Evolutionary conservation across 495 filamentous ascomycete species (phyloP).

Genomic region (Aspergillus affinis): DNA sequence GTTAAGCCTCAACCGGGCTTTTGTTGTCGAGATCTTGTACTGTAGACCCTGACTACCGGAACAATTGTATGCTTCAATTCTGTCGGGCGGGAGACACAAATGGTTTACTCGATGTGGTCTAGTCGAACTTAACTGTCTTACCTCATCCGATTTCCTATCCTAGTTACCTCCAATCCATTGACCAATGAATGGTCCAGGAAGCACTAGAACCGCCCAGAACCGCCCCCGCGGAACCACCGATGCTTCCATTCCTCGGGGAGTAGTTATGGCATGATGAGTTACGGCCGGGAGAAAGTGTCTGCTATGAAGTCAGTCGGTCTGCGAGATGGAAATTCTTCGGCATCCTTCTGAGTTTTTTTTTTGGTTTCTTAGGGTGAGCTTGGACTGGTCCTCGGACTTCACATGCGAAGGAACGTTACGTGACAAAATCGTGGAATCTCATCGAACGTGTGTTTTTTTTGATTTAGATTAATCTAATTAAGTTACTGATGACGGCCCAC

Average conservation of each 20-base stretch:
- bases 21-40: not conserved
- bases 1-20: too few species aligned
- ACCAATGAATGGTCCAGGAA: not conserved
- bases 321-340: not conserved
- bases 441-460: too few species aligned
- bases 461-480: too few species aligned
- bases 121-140: not conserved
- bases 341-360: not conserved
- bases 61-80: not conserved
- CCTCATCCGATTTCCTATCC: not conserved
- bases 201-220: slow-evolving; percentile 17
- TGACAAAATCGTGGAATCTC: too few species aligned
- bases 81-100: not conserved
- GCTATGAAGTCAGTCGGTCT: too few species aligned
- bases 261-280: not conserved
- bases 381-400: too few species aligned
- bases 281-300: not conserved
- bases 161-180: not conserved
- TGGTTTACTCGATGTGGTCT: not conserved
- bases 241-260: not conserved
- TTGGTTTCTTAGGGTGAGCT: too few species aligned
- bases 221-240: not conserved
- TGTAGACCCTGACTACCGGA: not conserved
- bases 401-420: too few species aligned
- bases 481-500: not conserved